Evolutionary conservation across 2,329 filamentous ascomycete species (phyloP).

Genomic region (Ophiostoma triangulosporum): DNA sequence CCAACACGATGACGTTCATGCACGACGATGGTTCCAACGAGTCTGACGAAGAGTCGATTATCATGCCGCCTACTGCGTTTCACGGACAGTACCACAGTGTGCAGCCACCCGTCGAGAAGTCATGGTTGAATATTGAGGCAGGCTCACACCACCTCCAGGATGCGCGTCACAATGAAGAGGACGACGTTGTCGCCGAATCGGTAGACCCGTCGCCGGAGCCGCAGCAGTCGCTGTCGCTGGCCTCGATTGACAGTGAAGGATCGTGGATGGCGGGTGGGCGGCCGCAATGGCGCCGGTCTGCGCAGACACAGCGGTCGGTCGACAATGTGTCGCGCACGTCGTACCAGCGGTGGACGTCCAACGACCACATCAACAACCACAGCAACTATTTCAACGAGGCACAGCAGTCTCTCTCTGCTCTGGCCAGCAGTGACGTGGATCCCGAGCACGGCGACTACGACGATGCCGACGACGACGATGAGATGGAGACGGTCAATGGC

Average conservation of each 20-base stretch:
- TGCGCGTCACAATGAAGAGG: constrained; percentile 25
- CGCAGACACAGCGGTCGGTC: constrained; percentile 24
- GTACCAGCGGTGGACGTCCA: constrained; percentile 26
- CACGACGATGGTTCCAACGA: constrained; percentile 8
- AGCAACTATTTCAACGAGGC: constrained; percentile 28
- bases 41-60: constrained; percentile 17
- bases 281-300: constrained; percentile 28
- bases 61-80: constrained; percentile 3
- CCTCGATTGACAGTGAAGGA: constrained; percentile 87
- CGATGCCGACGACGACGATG: constrained; percentile 32
- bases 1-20: not conserved
- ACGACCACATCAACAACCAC: constrained; percentile 28
- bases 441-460: not conserved
- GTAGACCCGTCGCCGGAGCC: constrained; percentile 39
- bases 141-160: constrained; percentile 13
- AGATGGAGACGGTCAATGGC: constrained; percentile 15
- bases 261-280: constrained; percentile 82
- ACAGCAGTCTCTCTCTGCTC: constrained; percentile 20
- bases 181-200: constrained; percentile 30
- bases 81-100: constrained; percentile 7
- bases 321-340: constrained; percentile 39
- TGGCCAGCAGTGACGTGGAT: constrained; percentile 28
- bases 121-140: not conserved
- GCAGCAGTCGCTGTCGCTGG: constrained; percentile 72
- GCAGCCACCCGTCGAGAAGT: not conserved